Evolutionary conservation across 1,284 basidiomycete genomes (phyloP), one percentile per base, ranked within the genome.

Genomic region (Heterobasidion parviporum): DNA sequence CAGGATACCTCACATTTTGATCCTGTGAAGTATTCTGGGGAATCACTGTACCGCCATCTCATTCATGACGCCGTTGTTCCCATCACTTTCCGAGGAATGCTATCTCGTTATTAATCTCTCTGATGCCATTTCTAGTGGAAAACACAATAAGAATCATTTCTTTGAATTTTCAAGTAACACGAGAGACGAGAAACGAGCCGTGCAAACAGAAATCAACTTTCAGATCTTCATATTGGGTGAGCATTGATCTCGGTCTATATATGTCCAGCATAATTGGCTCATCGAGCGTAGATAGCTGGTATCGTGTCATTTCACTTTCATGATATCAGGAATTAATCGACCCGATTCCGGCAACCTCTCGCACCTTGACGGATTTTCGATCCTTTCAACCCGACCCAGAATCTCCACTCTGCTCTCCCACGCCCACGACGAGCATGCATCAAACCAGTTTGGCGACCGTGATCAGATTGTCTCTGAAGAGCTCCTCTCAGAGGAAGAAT

Each of bases 381-480:
- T 8, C 38, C n/a, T n/a, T 41, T 41, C 38, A 4, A 41, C 5
- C 38, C 38, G 38, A 12, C 38, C 38, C 38, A n/a, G 10, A 3
- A 41, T 41, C 5, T n/a, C 38, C 12, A 41, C 38, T 41, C 38
- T 41, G 8, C 38, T 26, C 38, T 41, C 38, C 3, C 12, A n/a
- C 38, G n/a, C 12, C 38, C 38, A 41, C n/a, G 38, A 41, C 4
- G 38, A n/a, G 10, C 38, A 41, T 41, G 12, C n/a, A n/a, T 41
- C 38, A 12, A 10, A 10, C 8, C 38, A 41, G 38, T 41, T 33
- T 43, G 47, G 46, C 6, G 44, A 36, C 6, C 10, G 51, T 50
- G 50, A 57, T 16, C 46, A 50, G 18, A 52, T 36, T 1, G 33
- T 52, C 15, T 53, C 57, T 3, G 48, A 56, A 8, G 36, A 53